phyloP scores from a whole-genome alignment of 768 basidiomycete genomes.

The Leccinum obscurum region DNA sequence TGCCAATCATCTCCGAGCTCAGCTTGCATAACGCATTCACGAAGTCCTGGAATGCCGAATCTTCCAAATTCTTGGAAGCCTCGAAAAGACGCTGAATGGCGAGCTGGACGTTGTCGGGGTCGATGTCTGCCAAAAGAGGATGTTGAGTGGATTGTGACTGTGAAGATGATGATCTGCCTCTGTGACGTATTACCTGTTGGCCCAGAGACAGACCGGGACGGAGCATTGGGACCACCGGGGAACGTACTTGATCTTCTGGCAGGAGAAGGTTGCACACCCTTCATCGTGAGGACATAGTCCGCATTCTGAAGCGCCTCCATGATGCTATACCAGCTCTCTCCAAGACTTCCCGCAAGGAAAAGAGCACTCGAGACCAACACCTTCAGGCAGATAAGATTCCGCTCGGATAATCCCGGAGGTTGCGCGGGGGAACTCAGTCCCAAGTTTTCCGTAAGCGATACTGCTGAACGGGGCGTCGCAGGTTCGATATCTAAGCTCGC shows the following conservation, averaged over 20 bases:
- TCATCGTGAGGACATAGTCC: constrained; percentile 81
- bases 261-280: constrained; percentile 41
- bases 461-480: constrained; percentile 59
- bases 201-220: constrained; percentile 42
- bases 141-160: constrained; percentile 41
- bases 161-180: constrained; percentile 18
- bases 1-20: constrained; percentile 90
- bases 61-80: constrained; percentile 79
- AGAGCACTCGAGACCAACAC: constrained; percentile 75
- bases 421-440: constrained; percentile 54
- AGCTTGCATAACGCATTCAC: constrained; percentile 76
- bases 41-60: constrained; percentile 79
- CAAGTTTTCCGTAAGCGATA: constrained; percentile 63
- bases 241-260: constrained; percentile 35
- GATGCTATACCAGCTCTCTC: constrained; percentile 90
- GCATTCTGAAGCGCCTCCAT: constrained; percentile 93
- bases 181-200: constrained; percentile 15
- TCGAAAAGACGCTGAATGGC: constrained; percentile 87
- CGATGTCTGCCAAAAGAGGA: constrained; percentile 69
- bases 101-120: constrained; percentile 68
- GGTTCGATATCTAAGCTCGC: constrained; percentile 67
- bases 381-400: constrained; percentile 90
- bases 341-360: constrained; percentile 82
- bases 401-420: constrained; percentile 78
- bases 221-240: constrained; percentile 34